Evolutionary conservation across 2,329 filamentous ascomycete species (phyloP).

Genomic region (Trichoderma sp.): DNA sequence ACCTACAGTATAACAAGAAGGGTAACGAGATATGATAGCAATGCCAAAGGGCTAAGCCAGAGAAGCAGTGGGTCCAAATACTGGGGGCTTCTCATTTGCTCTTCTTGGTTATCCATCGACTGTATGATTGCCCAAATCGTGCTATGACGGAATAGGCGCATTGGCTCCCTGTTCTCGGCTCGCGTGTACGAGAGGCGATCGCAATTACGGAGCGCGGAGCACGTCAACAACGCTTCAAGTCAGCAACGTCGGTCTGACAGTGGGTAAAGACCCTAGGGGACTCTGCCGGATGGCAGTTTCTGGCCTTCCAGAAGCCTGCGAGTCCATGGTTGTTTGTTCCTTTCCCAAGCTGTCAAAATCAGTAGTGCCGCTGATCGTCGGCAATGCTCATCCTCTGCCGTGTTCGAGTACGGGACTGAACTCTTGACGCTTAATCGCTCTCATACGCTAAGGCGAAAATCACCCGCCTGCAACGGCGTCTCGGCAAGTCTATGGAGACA

Average conservation of each 20-base stretch:
- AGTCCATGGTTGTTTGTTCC: no score
- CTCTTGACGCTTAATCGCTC: not conserved
- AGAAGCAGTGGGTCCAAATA: not conserved
- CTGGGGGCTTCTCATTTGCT: not conserved
- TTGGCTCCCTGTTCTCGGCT: not conserved
- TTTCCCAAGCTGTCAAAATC: not conserved
- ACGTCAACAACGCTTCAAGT: not conserved
- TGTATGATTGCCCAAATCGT: not conserved
- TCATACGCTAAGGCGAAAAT: not conserved
- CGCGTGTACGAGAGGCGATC: slow-evolving; percentile 1
- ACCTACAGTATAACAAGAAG: not conserved
- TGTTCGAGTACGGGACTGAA: not conserved
- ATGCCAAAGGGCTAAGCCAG: not conserved
- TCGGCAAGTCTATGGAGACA: slow-evolving; percentile 5
- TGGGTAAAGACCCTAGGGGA: not conserved
- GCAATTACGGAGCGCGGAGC: slow-evolving; percentile 5
- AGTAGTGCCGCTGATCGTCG: slow-evolving; percentile 6
- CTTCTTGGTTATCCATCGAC: not conserved
- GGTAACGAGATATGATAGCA: not conserved
- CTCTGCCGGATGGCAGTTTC: not conserved
- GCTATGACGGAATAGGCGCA: slow-evolving; percentile 4
- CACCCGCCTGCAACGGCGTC: not conserved
- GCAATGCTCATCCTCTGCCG: not conserved
- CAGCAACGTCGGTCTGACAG: not conserved
- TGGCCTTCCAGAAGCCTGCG: slow-evolving; percentile 13